Percentiles rank a stretch among this genome's conserved stretches.
These are phyloP conservation scores for Solanum chmielewskii DNA, from an alignment of 257 asterid genomes.

Conservation along the genomic window DNA sequence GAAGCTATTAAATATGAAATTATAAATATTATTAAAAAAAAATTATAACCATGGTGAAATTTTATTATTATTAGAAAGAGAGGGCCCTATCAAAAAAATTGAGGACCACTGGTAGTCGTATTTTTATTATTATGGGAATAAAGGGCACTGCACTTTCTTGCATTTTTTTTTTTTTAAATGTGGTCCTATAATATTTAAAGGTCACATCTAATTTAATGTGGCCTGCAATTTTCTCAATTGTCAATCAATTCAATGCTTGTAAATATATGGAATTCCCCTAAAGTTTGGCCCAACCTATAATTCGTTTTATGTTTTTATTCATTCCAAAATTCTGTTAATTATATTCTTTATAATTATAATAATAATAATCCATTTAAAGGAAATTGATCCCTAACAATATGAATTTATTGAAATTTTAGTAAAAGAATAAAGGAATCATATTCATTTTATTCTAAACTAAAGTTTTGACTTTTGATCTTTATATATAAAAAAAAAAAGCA, in stretches of 20 bases:
- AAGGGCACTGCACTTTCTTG: conserved; percentile 26
- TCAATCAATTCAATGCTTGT: neutral
- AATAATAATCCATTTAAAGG: too few species aligned
- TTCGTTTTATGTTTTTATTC: neutral
- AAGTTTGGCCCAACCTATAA: neutral
- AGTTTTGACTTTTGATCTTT: neutral
- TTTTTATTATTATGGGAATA: conserved; percentile 14
- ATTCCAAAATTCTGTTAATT: neutral
- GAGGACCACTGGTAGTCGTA: conserved; percentile 6
- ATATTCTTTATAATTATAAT: neutral
- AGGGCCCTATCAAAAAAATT: neutral
- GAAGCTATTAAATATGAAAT: neutral
- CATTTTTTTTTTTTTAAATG: neutral
- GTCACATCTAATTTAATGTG: neutral
- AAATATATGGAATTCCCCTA: neutral
- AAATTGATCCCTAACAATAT: too few species aligned
- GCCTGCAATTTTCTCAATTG: neutral
- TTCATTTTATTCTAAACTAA: neutral
- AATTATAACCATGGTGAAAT: neutral
- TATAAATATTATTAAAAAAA: neutral
- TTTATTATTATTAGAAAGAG: neutral
- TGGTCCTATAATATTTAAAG: neutral
- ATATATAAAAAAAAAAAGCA: neutral
- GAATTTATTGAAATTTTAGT: neutral
- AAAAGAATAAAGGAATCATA: neutral